Base-by-base conservation (phyloP, 208 protist genomes). In the Wallacemonas sp. region DNA sequence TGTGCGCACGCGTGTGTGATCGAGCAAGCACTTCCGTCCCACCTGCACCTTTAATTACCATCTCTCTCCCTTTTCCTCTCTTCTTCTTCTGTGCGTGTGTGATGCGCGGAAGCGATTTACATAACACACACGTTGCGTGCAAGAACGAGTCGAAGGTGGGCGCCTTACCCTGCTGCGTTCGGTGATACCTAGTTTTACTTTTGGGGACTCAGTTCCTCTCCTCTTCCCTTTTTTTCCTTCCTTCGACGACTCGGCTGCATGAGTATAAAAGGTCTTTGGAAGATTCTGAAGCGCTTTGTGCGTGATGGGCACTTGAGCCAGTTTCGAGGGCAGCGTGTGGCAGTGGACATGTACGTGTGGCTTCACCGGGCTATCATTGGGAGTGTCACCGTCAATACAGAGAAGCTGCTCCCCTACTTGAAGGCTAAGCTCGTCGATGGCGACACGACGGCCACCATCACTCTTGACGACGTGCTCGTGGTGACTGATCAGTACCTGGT, bases 261-360 rank as follows among this genome's bases (percentile, higher is more conserved):
- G 89, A 85, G 89, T 44, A 91, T 95, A 62, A 95, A 95, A 77
- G 84, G 84, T 0, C 72, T 95, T 10, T 95, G 89, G 86, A 54
- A 76, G 55, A 85, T 82, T 24, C 73, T 95, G 21, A 76, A 83
- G 57, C 84, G 73, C 30, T 82, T 89, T 32, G 78, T 79, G n/a
- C 82, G 77, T n/a, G 75, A 80, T 59, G 82, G 81, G 1, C 85
- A 95, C 66, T 54, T 95, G 15, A 78, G 72, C 22, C 83, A 91
- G 59, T 95, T 95, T 48, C 72, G 78, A 22, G 80, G 81, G 0
- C 78, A 91, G 66, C 76, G 81, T 3, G 80, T 95, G 10, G 85
- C 77, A n/a, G 71, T 95, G 10, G 89, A 95, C 69, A 95, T 91
- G 81, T 95, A 95, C 73, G 85, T 92, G n/a, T 95, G 89, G 86